Percentiles rank a stretch among this genome's conserved stretches.
phyloP scores from a whole-genome alignment of 306 rosid species.

The Cucurbita argyrosperma region DNA sequence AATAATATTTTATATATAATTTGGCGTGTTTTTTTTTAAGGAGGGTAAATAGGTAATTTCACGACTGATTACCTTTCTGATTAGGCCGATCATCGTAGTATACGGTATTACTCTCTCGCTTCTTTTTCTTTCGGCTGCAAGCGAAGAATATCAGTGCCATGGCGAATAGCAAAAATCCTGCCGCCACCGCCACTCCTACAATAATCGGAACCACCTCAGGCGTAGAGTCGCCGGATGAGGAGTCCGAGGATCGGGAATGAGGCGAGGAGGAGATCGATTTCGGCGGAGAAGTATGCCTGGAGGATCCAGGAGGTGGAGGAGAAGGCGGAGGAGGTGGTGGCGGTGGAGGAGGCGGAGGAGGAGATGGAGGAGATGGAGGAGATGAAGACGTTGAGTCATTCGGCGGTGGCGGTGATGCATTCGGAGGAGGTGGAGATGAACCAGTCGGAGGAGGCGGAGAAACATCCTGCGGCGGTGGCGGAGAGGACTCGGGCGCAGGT shows the following conservation, averaged over 20 bases:
- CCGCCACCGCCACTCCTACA: constrained; percentile 35
- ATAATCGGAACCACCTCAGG: constrained; percentile 14
- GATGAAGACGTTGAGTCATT: neutral
- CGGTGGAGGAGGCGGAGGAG: neutral
- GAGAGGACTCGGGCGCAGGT: neutral
- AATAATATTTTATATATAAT: too few species aligned
- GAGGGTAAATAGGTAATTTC: too few species aligned
- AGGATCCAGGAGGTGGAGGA: neutral
- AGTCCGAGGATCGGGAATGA: neutral
- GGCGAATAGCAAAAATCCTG: constrained; percentile 29
- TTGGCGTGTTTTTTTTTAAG: too few species aligned
- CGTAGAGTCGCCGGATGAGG: neutral
- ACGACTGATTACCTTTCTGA: constrained; percentile 10
- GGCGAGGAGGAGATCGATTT: constrained; percentile 10
- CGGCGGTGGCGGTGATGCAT: constrained; percentile 7
- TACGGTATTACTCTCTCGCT: neutral
- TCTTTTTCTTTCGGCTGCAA: constrained; percentile 34
- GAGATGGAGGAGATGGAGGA: neutral
- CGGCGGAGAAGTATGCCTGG: constrained; percentile 14
- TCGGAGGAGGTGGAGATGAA: neutral
- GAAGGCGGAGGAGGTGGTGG: constrained; percentile 14
- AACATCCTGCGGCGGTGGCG: constrained; percentile 8
- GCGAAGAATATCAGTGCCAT: constrained; percentile 6
- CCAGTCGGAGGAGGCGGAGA: constrained; percentile 10
- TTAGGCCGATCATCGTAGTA: constrained; percentile 15